Base-by-base conservation (phyloP, 2,329 filamentous ascomycete genomes). In the Blastomyces parvus region DNA sequence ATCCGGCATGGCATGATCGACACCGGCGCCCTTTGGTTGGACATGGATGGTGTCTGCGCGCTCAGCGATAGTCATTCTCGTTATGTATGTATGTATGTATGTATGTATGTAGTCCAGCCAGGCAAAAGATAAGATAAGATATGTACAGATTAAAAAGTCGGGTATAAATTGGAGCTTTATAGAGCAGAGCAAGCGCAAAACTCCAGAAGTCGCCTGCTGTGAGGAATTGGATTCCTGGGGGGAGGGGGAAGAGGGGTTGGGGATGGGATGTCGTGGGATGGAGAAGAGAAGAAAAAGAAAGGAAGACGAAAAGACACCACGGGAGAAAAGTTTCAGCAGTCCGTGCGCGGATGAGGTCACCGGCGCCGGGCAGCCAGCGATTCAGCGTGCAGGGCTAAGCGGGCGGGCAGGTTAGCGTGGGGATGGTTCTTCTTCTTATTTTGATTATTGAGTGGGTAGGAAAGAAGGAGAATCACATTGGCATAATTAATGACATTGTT, bases 171-270 rank as follows among this genome's bases (percentile, higher is more conserved):
- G 77, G 79, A 81, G 79, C 76, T 82, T 83, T 83, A 70, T 73
- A 64, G 63, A 65, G 64, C 65, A 67, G 67, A 74, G 78, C 77
- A 78, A 82, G 79, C 81, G 81, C 81, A 83, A 83, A 83, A 80
- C 81, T 79, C 79, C 78, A 69, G 75, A 83, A 83, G 81, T 83
- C 81, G 81, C 80, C 80, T 66, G 66, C 67, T 65, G 57, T 62
- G 59, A 52, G 63, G 46, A 50, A 52, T 61, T 44, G 25, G 6
- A n/a, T 57, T 36, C 36, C 25, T 30, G 25, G 62, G 44, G 44
- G 63, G 60, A 62, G 57, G 58, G 44, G 55, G 46, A 59, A n/a
- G 60, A 55, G 38, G 50, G 55, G 44, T 48, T 19, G 40, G 36
- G 50, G 63, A 60, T 44, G 64, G 60, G 60, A n/a, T n/a, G n/a